Evolutionary conservation across 768 basidiomycete genomes (phyloP).

Genomic region (Lentinula aciculospora): DNA sequence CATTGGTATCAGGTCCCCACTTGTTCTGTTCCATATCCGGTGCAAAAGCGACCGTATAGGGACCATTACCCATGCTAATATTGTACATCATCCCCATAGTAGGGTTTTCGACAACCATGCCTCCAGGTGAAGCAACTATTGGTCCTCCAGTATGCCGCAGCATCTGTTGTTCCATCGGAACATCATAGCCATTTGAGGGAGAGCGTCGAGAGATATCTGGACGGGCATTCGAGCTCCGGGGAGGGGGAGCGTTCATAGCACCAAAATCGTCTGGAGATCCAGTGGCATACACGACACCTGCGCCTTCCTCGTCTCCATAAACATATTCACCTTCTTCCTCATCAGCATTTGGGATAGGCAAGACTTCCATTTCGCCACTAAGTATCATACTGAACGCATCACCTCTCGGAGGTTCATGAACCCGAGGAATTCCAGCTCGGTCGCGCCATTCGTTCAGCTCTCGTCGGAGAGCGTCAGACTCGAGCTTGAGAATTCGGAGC

Average conservation of each 20-base stretch:
- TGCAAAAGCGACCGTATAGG: slow-evolving; percentile 21
- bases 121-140: slow-evolving; percentile 37
- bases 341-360: slow-evolving; percentile 48
- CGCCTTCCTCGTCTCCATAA: slow-evolving; percentile 34
- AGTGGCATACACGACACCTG: slow-evolving; percentile 18
- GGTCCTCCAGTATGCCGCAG: slow-evolving; percentile 26
- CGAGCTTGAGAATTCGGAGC: slow-evolving; percentile 70
- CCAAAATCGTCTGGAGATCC: slow-evolving; percentile 16
- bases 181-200: slow-evolving; percentile 18
- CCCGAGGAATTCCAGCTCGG: slow-evolving; percentile 61
- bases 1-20: not conserved
- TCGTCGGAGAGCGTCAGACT: slow-evolving; percentile 80
- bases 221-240: slow-evolving; percentile 12
- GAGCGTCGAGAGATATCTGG: slow-evolving; percentile 5
- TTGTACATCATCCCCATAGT: slow-evolving; percentile 27
- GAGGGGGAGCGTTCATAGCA: slow-evolving; percentile 11
- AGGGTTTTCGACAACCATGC: slow-evolving; percentile 48
- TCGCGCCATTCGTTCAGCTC: slow-evolving; percentile 95
- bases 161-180: slow-evolving; percentile 11
- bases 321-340: slow-evolving; percentile 48
- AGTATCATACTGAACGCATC: slow-evolving; percentile 71
- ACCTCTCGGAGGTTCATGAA: slow-evolving; percentile 68
- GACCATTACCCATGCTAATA: slow-evolving; percentile 5
- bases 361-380: slow-evolving; percentile 64
- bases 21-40: slow-evolving; percentile 15